Evolutionary conservation across 495 filamentous ascomycete species (phyloP).

Genomic region (Penicillium paxilli): DNA sequence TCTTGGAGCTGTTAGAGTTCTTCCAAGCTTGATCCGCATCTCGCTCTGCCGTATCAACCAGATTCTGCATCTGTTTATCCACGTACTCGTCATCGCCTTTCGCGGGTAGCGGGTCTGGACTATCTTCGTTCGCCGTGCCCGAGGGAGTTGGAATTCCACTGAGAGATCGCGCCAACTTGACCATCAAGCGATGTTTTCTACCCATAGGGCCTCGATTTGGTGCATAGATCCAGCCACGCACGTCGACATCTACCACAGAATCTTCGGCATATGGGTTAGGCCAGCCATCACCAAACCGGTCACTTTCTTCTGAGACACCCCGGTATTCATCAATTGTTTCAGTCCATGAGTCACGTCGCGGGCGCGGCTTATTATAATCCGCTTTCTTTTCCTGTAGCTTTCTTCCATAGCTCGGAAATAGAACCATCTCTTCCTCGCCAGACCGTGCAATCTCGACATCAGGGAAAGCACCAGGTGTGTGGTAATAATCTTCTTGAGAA

Average conservation of each 20-base stretch:
- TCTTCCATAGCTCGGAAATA: constrained; percentile 90
- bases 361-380: constrained; percentile 18
- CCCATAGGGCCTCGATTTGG: constrained; percentile 86
- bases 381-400: constrained; percentile 45
- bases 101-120: constrained; percentile 19
- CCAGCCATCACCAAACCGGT: constrained; percentile 57
- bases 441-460: constrained; percentile 75
- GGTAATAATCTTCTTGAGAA: constrained; percentile 53
- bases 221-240: constrained; percentile 90
- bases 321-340: constrained; percentile 43
- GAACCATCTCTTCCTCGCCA: constrained; percentile 86
- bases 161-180: constrained; percentile 79
- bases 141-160: constrained; percentile 77
- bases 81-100: constrained; percentile 59
- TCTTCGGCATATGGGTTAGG: constrained; percentile 69
- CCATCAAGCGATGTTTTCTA: constrained; percentile 78
- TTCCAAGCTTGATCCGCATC: constrained; percentile 70
- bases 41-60: constrained; percentile 66
- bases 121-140: constrained; percentile 29
- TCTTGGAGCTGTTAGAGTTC: constrained; percentile 25
- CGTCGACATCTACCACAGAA: constrained; percentile 83
- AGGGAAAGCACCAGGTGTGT: constrained; percentile 76
- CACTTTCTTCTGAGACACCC: constrained; percentile 22
- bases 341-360: constrained; percentile 31
- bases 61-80: constrained; percentile 68